Evolutionary conservation across 2,329 filamentous ascomycete genomes (phyloP).

Genomic region (Talaromyces sp.): DNA sequence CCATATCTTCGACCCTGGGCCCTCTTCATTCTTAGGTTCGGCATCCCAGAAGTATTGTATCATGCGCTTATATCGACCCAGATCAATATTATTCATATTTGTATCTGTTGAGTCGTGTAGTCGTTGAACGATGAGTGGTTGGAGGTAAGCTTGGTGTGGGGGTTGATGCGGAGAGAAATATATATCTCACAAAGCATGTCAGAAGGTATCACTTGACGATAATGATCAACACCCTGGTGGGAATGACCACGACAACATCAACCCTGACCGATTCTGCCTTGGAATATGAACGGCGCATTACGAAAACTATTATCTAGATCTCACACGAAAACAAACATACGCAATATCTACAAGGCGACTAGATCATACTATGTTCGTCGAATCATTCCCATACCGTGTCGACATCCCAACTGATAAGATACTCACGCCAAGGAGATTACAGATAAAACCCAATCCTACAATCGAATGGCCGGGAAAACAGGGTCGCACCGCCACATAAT

Average conservation of each 20-base stretch:
- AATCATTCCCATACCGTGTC: too few species aligned
- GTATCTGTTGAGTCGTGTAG: not conserved
- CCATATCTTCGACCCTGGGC: constrained; percentile 69
- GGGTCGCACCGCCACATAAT: not conserved
- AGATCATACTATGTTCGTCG: too few species aligned
- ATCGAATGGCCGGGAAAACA: not conserved
- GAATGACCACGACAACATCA: not conserved
- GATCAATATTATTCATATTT: constrained; percentile 62
- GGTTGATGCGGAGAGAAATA: constrained; percentile 12
- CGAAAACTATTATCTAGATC: too few species aligned
- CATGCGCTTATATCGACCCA: constrained; percentile 73
- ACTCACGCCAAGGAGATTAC: too few species aligned
- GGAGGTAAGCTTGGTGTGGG: constrained; percentile 1
- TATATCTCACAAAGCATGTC: constrained; percentile 2
- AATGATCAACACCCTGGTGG: not conserved
- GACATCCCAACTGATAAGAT: not conserved
- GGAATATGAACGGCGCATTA: not conserved
- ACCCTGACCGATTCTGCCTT: not conserved
- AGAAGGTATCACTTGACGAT: constrained; percentile 6
- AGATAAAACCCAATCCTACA: too few species aligned
- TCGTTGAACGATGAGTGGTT: not conserved
- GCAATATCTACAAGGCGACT: not conserved
- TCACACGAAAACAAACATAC: too few species aligned
- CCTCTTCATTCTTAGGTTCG: constrained; percentile 72
- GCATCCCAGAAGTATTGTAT: constrained; percentile 92